Evolutionary conservation across 805 yeast species (phyloP).

Genomic region (Cyberlindnera xylosilytica): DNA sequence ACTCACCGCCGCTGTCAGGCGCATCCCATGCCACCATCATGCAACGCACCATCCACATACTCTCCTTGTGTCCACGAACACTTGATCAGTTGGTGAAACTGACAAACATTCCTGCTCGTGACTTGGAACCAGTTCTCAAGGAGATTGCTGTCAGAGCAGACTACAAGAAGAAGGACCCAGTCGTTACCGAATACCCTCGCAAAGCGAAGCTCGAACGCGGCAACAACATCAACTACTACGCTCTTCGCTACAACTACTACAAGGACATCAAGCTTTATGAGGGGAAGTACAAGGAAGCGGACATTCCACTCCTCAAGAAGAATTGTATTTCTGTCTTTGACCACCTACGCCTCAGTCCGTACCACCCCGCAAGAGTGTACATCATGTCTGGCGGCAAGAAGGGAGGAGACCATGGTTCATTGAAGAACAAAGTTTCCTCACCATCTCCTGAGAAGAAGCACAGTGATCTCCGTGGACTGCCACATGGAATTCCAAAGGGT

Average conservation of each 20-base stretch:
- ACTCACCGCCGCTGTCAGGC: background rate
- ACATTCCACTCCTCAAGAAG: conserved; percentile 9
- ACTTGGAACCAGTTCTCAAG: conserved; percentile 28
- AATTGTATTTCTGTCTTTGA: conserved; percentile 22
- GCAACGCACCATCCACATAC: conserved; percentile 39
- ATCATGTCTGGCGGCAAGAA: background rate
- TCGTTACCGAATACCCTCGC: conserved; percentile 30
- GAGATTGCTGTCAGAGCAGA: conserved; percentile 29
- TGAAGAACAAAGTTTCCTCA: background rate
- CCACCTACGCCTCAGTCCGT: conserved; percentile 14
- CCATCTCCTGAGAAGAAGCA: background rate
- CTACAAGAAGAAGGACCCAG: conserved; percentile 19
- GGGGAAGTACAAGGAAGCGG: conserved; percentile 11
- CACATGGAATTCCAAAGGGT: background rate
- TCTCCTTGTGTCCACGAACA: conserved; percentile 48
- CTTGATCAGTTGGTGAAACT: conserved; percentile 29
- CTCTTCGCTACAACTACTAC: conserved; percentile 36
- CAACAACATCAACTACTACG: conserved; percentile 29
- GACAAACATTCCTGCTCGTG: conserved; percentile 28
- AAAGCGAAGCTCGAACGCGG: conserved; percentile 19
- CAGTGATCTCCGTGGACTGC: background rate
- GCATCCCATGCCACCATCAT: conserved; percentile 12
- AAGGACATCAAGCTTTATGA: conserved; percentile 22
- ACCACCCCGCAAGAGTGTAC: conserved; percentile 18
- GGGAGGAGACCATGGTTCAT: background rate